Percentiles rank a stretch among this genome's conserved stretches.
Conservation (phyloP, 139 green algal species). For the Pseudopediastrum boryanum region DNA sequence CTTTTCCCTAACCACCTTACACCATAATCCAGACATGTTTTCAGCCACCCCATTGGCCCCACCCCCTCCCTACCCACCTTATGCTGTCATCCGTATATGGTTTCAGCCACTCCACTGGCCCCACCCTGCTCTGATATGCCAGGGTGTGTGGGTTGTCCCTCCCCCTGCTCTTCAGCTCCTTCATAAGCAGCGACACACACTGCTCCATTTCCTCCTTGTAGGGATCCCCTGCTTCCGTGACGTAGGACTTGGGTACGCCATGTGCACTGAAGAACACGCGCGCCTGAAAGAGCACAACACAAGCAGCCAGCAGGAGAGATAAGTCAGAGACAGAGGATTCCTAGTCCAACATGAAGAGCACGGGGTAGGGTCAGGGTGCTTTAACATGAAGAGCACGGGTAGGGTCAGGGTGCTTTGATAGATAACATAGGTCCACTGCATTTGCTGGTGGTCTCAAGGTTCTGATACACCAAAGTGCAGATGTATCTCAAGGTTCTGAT, state of each 20-base stretch:
- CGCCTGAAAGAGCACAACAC: too few species aligned
- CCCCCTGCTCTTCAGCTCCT: conserved; percentile 73
- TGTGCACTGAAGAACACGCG: conserved; percentile 96
- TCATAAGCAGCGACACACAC: conserved; percentile 95
- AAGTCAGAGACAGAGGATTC: too few species aligned
- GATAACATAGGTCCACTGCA: too few species aligned
- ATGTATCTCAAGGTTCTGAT: too few species aligned
- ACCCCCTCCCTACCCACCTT: conserved; percentile 43
- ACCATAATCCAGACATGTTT: too few species aligned
- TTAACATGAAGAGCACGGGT: too few species aligned
- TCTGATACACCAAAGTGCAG: too few species aligned
- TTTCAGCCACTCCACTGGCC: conserved; percentile 96
- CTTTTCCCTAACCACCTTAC: background rate
- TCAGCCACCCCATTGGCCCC: background rate
- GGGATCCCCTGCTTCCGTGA: conserved; percentile 94
- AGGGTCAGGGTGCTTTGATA: too few species aligned
- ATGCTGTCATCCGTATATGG: conserved; percentile 99
- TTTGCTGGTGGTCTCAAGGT: too few species aligned
- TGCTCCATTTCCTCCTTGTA: conserved; percentile 94
- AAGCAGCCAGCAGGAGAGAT: too few species aligned
- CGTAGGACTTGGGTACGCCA: conserved; percentile 96
- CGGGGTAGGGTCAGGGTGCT: too few species aligned
- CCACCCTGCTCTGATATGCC: conserved; percentile 96
- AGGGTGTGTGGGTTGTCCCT: conserved; percentile 90
- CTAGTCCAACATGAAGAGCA: too few species aligned